Conservation (phyloP, 2,329 filamentous ascomycete species). For the Sporothrix euskadiensis region DNA sequence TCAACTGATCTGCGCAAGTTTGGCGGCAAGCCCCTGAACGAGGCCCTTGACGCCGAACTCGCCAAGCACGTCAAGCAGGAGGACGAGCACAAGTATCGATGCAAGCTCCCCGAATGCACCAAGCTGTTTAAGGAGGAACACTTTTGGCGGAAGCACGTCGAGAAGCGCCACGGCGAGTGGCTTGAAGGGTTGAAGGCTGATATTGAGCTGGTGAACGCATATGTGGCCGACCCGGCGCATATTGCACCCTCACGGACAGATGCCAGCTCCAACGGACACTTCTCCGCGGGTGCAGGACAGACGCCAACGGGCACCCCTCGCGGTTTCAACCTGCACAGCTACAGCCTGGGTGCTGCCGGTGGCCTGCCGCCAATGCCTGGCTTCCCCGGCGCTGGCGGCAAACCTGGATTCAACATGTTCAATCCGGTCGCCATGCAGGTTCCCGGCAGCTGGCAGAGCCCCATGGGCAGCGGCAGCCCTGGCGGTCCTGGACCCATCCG, state of each 20-base stretch:
- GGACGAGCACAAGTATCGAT: constrained; percentile 94
- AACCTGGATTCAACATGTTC: constrained; percentile 49
- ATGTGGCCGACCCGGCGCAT: constrained; percentile 90
- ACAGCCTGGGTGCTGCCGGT: constrained; percentile 53
- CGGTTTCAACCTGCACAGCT: constrained; percentile 82
- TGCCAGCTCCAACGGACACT: constrained; percentile 93
- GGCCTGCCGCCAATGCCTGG: constrained; percentile 59
- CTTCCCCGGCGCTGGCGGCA: constrained; percentile 51
- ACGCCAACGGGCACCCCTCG: constrained; percentile 80
- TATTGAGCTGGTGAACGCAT: constrained; percentile 86
- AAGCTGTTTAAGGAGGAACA: constrained; percentile 97
- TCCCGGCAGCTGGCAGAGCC: constrained; percentile 50
- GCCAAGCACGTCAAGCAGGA: constrained; percentile 91
- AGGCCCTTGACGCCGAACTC: constrained; percentile 84
- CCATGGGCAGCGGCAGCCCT: constrained; percentile 50
- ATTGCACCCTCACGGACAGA: constrained; percentile 92
- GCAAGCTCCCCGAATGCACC: constrained; percentile 91
- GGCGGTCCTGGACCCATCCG: constrained; percentile 63
- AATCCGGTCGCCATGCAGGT: constrained; percentile 49
- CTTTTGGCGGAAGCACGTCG: constrained; percentile 97
- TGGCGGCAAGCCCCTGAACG: constrained; percentile 82
- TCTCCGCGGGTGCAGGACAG: constrained; percentile 77
- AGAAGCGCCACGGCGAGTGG: constrained; percentile 93
- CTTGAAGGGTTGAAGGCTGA: constrained; percentile 76
- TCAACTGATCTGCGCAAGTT: constrained; percentile 85